Base-by-base conservation (phyloP, 768 basidiomycete genomes). In the Auriscalpium microsporum region DNA sequence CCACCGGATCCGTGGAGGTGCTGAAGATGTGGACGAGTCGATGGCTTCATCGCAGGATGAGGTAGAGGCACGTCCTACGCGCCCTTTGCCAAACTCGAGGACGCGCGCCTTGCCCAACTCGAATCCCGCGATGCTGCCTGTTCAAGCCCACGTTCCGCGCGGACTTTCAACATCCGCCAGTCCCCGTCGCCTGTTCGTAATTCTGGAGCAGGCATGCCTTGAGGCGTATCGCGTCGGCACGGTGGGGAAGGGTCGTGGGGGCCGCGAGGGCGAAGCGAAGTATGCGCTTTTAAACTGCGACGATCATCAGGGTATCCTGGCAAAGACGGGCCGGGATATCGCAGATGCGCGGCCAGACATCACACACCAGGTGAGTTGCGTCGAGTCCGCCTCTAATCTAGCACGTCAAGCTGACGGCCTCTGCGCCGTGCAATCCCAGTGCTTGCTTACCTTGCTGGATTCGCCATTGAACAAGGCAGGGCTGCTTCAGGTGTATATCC, bases 271-370 rank as follows among this genome's bases (percentile, higher is more conserved):
- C 34, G 94, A 95, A 56, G 92, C 90, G 56, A 97, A 97, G 72
- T 98, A 97, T 71, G 94, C 94, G 9, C 74, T 99, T 56, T 72
- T 99, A 62, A 99, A 99, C 72, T 98, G 96, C 70, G 96, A 98
- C 68, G 96, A 98, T 63, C 96, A 97, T 72, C 96, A 99, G 69
- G 95, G 95, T 54, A 96, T 99, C 62, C 77, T 99, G 58, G 95
- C 96, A 5, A 98, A 96, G 72, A 96, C 93, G 0, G 93, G 94
- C 14, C 81, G 95, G 67, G 96, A 99, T 72, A 98, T 98, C 58
- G 96, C 96, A 14, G 94, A 98, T 72, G 96, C 96, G n/a, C 77
- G 96, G 60, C 96, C 96, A 2, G 96, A 98, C 72, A 98, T 98
- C 65, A 98, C 96, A 0, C 96, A 99, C 68, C 96, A 97, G 82